These are phyloP conservation scores for Coniochaeta ligniaria DNA, from an alignment of 2,329 filamentous ascomycete genomes.

Conservation along the genomic window DNA sequence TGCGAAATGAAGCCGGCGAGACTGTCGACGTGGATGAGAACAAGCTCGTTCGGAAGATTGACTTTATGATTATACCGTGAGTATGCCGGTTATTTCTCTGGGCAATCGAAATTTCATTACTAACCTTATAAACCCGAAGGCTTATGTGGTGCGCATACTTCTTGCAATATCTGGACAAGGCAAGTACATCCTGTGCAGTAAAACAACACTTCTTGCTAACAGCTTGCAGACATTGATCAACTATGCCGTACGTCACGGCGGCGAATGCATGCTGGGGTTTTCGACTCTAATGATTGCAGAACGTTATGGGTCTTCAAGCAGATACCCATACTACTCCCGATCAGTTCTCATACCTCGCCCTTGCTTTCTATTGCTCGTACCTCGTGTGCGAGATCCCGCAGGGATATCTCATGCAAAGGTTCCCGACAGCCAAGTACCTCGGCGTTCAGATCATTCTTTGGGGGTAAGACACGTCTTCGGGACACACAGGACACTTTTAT, in stretches of 20 bases:
- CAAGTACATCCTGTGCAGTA: not conserved
- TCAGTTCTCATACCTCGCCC: conserved; percentile 29
- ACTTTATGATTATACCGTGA: conserved; percentile 1
- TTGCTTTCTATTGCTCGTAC: conserved; percentile 9
- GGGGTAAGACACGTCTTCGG: conserved; percentile 20
- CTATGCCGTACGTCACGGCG: not conserved
- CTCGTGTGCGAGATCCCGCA: conserved; percentile 18
- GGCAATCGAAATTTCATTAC: not conserved
- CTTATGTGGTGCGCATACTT: not conserved
- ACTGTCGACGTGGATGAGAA: not conserved
- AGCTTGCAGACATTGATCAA: not conserved
- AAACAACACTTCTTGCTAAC: not conserved
- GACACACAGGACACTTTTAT: not conserved
- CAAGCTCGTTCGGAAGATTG: not conserved
- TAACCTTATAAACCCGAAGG: not conserved
- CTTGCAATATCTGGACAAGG: not conserved
- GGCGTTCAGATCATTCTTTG: conserved; percentile 35
- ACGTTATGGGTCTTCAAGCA: conserved; percentile 1
- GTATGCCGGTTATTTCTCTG: not conserved
- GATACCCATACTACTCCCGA: not conserved
- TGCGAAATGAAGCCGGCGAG: not conserved
- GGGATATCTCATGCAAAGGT: conserved; percentile 42
- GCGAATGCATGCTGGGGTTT: not conserved
- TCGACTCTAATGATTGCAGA: not conserved
- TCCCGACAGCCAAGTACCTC: conserved; percentile 46